Evolutionary conservation across 2,329 filamentous ascomycete species (phyloP), one percentile per base, ranked within the genome.

Genomic region (Claviceps sp.): DNA sequence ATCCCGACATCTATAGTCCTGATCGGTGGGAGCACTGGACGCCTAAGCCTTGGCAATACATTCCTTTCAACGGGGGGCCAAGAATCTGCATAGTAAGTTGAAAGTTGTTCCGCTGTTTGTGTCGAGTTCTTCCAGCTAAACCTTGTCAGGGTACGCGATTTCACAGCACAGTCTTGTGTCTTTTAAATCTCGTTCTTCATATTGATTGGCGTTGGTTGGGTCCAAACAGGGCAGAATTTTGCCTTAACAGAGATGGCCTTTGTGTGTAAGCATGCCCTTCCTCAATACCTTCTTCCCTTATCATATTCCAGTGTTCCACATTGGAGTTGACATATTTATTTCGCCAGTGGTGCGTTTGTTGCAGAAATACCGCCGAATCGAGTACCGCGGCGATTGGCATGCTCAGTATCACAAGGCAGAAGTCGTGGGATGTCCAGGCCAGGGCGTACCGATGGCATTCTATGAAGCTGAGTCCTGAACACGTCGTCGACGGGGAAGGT

Each of bases 151-250:
- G 43, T 45, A 44, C 20, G 42, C 42, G 22, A 23, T 9, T 13
- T 14, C 23, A 13, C 20, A 44, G 23, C 13, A 45, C 13, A 29
- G 5, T 45, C 6, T 29, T 29, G 9, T 11, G 29, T 4, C 29
- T 34, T 11, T 4, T 34, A 11, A 34, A 9, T 34, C 29, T 34
- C 4, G 9, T 34, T 11, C 11, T 34, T 34, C 9, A 39, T 39
- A n/a, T 44, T 3, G 7, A 44, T 44, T 7, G 13, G 86, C 62
- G 82, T 82, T 14, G 85, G 83, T 1, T 45, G 71, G 85, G 37
- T 86, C 61, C 86, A 85, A 65, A 79, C 88, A 53, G 85, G 85
- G 1, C 85, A 91, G 72, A 85, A 91, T 65, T 91, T 89, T 64
- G 87, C 86, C 14, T 68, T 90, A 46, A 88, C 85, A 0, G 85